These are phyloP conservation scores for Yamadazyma akitaensis DNA, from an alignment of 805 yeast species.

Conservation along the genomic window DNA sequence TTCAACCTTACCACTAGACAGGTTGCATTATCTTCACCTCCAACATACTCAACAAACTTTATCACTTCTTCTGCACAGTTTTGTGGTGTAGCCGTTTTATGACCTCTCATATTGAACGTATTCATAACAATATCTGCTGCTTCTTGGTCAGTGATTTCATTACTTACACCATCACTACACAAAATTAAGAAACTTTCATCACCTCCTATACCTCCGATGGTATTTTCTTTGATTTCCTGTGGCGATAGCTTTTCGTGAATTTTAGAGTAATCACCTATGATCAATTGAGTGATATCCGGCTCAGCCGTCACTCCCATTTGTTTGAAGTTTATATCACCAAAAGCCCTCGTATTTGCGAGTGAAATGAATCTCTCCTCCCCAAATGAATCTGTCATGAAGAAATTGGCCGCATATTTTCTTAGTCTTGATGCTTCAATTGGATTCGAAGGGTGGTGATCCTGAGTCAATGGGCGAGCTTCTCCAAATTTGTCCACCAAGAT, in stretches of 20 bases:
- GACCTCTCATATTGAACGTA: conserved; percentile 63
- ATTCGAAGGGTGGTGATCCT: conserved; percentile 83
- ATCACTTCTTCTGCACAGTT: conserved; percentile 82
- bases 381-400: conserved; percentile 81
- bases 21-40: conserved; percentile 96
- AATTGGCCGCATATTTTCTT: conserved; percentile 55
- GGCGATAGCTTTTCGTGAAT: conserved; percentile 36
- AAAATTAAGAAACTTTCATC: conserved; percentile 83
- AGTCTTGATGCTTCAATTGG: conserved; percentile 74
- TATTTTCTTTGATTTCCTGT: conserved; percentile 32
- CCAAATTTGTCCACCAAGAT: conserved; percentile 82
- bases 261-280: conserved; percentile 55
- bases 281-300: conserved; percentile 74
- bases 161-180: conserved; percentile 85
- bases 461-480: conserved; percentile 71
- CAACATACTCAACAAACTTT: conserved; percentile 76
- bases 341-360: conserved; percentile 88
- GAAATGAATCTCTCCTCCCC: conserved; percentile 84
- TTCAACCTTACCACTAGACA: conserved; percentile 73
- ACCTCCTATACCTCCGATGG: conserved; percentile 60
- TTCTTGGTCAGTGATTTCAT: conserved; percentile 82
- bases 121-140: conserved; percentile 79
- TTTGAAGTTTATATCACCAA: conserved; percentile 85
- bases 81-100: conserved; percentile 74
- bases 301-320: conserved; percentile 85